Percentiles rank a stretch among this genome's conserved stretches.
Conservation (phyloP, 2,329 filamentous ascomycete genomes). For the Drechslerella coelobrocha region DNA sequence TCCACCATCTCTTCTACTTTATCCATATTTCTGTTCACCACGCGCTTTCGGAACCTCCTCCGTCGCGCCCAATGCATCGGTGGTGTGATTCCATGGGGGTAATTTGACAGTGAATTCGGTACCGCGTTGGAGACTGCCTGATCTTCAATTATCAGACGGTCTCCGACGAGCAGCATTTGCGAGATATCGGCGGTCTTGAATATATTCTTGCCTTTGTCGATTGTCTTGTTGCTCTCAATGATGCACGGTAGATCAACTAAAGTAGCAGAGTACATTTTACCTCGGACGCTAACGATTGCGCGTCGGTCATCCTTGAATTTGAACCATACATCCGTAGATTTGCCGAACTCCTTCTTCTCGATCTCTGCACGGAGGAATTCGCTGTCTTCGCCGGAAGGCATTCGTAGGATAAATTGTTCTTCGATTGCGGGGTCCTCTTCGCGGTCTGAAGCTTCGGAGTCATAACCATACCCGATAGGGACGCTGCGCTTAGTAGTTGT, state of each 20-base stretch:
- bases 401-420: conserved; percentile 86
- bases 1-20: conserved; percentile 67
- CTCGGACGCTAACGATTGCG: conserved; percentile 67
- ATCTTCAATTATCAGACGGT: conserved; percentile 64
- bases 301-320: conserved; percentile 76
- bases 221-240: conserved; percentile 76
- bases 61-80: conserved; percentile 68
- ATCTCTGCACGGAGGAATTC: conserved; percentile 81
- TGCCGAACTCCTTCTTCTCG: conserved; percentile 73
- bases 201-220: conserved; percentile 71
- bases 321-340: conserved; percentile 74
- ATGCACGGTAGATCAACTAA: conserved; percentile 75
- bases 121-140: conserved; percentile 63
- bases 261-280: conserved; percentile 69
- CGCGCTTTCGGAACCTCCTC: conserved; percentile 66
- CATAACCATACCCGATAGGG: conserved; percentile 84
- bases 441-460: conserved; percentile 90
- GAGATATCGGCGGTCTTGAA: conserved; percentile 72
- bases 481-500: conserved; percentile 66
- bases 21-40: conserved; percentile 66
- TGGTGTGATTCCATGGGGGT: conserved; percentile 67
- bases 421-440: conserved; percentile 88
- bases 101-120: conserved; percentile 59
- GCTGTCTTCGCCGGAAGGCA: conserved; percentile 83
- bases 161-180: conserved; percentile 73